Evolutionary conservation across 768 basidiomycete genomes (phyloP).

Genomic region (Naganishia kalamii): DNA sequence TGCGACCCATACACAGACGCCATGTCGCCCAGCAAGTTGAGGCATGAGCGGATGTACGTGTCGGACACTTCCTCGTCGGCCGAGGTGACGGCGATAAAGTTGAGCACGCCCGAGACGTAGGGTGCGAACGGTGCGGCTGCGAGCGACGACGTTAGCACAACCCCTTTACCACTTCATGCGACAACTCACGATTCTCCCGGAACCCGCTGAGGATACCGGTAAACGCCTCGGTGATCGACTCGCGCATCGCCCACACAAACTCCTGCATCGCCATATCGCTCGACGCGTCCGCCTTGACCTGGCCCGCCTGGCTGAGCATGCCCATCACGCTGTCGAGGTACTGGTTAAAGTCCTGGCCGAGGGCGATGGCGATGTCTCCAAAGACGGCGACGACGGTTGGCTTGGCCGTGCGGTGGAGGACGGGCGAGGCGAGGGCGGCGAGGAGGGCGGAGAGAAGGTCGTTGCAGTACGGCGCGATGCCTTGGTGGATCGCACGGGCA

Average conservation of each 20-base stretch:
- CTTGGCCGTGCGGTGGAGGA: constrained; percentile 89
- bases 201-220: constrained; percentile 87
- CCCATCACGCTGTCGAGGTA: constrained; percentile 85
- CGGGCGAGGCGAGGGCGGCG: constrained; percentile 82
- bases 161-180: not conserved
- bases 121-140: constrained; percentile 57
- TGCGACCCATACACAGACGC: constrained; percentile 76
- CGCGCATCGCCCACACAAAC: constrained; percentile 80
- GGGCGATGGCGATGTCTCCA: constrained; percentile 90
- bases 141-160: constrained; percentile 15
- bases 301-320: constrained; percentile 83
- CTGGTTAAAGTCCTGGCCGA: constrained; percentile 76
- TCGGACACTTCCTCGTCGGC: constrained; percentile 79
- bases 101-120: constrained; percentile 67
- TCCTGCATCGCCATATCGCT: constrained; percentile 62
- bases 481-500: constrained; percentile 84
- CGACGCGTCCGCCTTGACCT: constrained; percentile 66
- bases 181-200: constrained; percentile 66
- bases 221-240: constrained; percentile 94
- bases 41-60: constrained; percentile 62
- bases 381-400: constrained; percentile 93
- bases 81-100: constrained; percentile 67
- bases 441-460: constrained; percentile 88
- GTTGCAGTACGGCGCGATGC: constrained; percentile 71
- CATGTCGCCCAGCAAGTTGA: constrained; percentile 87